Base-by-base conservation (phyloP, 768 basidiomycete species). In the Phlebiopsis flavidoalba region DNA sequence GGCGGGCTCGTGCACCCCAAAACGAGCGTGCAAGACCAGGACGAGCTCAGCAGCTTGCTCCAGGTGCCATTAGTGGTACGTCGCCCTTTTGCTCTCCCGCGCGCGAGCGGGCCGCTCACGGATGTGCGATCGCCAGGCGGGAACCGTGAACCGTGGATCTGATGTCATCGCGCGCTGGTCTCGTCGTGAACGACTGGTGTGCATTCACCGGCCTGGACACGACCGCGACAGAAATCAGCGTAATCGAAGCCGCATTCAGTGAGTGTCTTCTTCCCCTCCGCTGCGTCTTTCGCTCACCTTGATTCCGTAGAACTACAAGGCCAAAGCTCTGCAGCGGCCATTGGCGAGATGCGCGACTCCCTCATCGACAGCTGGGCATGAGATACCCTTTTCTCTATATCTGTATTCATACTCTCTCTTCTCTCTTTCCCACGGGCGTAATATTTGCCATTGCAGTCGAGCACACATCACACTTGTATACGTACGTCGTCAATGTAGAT, bases 101-200 rank as follows among this genome's bases (percentile, higher is more conserved):
- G 48, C 24, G 12, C 48, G 19, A 21, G 48, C 19, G 19, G 1
- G 48, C 11, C 10, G 10, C 48, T 49, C 19, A 49, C 8, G 10
- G 15, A 15, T 49, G 24, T 24, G 19, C 48, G 19, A 1, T 15
- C 4, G 45, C 7, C 63, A 96, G 94, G 95, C 97, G 54, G 97
- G 97, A 22, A 98, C 97, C 3, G 94, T 99, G 62, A 99, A 98
- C 75, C 88, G 97, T 71, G 97, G 97, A 68, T 97, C 95, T 51
- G 97, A 98, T 69, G 95, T 98, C 40, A 88, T 99, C 65, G 97
- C n/a, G 97, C 33, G 97, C 96, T 8, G 97, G 97, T 33, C 81
- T 98, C 36, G 94, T 99, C 59, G 97, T 98, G 60, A 99, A 99
- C 69, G 97, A 98, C 73, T 98, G 97, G 97, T 93, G 92, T 77